A percentile compares a stretch with the other conserved stretches of the same genome.
Conservation (phyloP, 2,329 filamentous ascomycete genomes). For the Pyrenochaeta sp. region DNA sequence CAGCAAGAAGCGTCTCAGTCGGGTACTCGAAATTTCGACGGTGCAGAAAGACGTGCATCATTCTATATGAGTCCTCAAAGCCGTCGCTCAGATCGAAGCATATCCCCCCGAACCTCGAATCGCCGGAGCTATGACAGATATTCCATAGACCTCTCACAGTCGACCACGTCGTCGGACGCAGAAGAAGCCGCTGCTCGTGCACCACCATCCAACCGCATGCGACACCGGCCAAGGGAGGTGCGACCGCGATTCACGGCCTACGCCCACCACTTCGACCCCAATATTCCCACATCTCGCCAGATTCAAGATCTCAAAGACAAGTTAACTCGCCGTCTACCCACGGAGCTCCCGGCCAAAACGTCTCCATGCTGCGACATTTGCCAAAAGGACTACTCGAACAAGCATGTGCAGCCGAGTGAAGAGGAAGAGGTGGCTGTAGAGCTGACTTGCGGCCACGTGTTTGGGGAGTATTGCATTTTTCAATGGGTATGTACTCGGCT, state of each 20-base stretch:
- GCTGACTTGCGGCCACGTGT: constrained; percentile 44
- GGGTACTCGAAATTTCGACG: constrained; percentile 9
- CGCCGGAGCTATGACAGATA: constrained; percentile 44
- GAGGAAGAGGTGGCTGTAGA: constrained; percentile 44
- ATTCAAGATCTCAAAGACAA: constrained; percentile 40
- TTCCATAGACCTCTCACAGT: constrained; percentile 30
- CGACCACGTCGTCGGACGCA: constrained; percentile 32
- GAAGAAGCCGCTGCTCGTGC: constrained; percentile 34
- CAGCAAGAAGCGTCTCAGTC: constrained; percentile 21
- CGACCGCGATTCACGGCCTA: constrained; percentile 19
- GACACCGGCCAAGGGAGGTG: constrained; percentile 21
- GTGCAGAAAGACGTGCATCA: constrained; percentile 21
- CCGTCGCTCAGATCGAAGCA: constrained; percentile 33
- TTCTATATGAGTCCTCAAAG: constrained; percentile 16
- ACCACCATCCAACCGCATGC: constrained; percentile 23
- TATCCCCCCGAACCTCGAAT: constrained; percentile 38
- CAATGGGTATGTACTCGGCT: constrained; percentile 34
- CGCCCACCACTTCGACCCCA: constrained; percentile 28
- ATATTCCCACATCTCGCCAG: constrained; percentile 30
- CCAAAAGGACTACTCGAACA: constrained; percentile 43
- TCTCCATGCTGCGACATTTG: constrained; percentile 45
- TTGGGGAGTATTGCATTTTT: constrained; percentile 46
- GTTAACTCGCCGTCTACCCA: constrained; percentile 31
- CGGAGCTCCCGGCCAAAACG: constrained; percentile 32
- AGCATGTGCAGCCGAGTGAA: constrained; percentile 34